Percentiles rank a stretch among this genome's conserved stretches.
Evolutionary conservation across 1,284 basidiomycete genomes (phyloP).

Genomic region (Heterobasidion occidentale): DNA sequence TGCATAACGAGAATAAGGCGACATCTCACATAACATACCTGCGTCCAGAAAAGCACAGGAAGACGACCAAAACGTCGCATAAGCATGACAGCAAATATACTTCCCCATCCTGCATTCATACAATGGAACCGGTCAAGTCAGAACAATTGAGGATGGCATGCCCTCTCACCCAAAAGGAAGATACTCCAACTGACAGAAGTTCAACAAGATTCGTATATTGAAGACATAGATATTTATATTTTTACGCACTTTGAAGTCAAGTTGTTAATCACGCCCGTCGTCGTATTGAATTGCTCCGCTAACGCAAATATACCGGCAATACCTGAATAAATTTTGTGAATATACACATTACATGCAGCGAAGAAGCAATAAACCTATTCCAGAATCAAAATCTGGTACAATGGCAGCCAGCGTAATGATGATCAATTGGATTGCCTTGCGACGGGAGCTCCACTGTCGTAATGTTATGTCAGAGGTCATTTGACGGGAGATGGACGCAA

Average conservation of each 20-base stretch:
- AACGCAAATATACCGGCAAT: conserved; percentile 55
- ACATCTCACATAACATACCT: conserved; percentile 24
- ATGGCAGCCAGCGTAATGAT: conserved; percentile 61
- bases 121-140: background rate
- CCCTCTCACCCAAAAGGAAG: conserved; percentile 44
- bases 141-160: background rate
- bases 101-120: conserved; percentile 41
- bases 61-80: conserved; percentile 52
- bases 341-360: background rate
- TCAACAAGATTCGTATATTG: background rate
- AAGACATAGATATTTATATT: background rate
- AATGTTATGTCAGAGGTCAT: conserved; percentile 8
- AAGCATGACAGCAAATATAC: conserved; percentile 52
- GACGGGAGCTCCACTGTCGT: conserved; percentile 12
- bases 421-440: conserved; percentile 47
- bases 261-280: conserved; percentile 52
- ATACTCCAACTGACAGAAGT: conserved; percentile 51
- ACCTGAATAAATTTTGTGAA: conserved; percentile 23
- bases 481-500: background rate
- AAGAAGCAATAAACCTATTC: conserved; percentile 36
- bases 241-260: conserved; percentile 47
- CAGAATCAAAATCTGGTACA: conserved; percentile 64
- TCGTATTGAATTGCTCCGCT: conserved; percentile 51
- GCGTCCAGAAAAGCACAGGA: conserved; percentile 57
- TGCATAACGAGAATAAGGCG: background rate